Conservation (phyloP, 163 green algal species). For the Scenedesmus sp. region DNA sequence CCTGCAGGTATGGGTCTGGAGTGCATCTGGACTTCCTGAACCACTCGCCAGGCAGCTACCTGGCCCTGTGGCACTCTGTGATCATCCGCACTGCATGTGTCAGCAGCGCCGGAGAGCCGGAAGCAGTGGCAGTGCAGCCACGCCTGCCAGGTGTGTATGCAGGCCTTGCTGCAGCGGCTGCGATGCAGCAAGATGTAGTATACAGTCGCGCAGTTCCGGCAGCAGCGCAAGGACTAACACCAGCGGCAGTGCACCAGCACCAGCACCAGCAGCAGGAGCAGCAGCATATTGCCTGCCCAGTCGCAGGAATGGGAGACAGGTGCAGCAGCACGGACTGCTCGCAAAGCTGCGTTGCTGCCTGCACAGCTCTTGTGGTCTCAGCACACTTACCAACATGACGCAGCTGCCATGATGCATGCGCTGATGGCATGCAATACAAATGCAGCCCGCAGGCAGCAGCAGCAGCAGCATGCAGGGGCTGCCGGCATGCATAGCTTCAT, state of each 20-base stretch:
- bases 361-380: too few relatives aligned
- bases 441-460: too few relatives aligned
- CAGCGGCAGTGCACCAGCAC: neutral
- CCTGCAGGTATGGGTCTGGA: slow-evolving; percentile 35
- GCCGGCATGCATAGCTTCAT: too few relatives aligned
- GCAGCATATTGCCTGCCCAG: neutral
- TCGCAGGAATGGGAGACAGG: too few relatives aligned
- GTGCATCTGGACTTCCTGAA: slow-evolving; percentile 39
- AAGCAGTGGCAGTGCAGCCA: slow-evolving; percentile 27
- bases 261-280: neutral
- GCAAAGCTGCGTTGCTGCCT: neutral
- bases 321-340: neutral
- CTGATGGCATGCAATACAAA: too few relatives aligned
- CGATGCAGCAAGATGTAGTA: neutral
- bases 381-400: too few relatives aligned
- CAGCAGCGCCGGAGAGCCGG: slow-evolving; percentile 17
- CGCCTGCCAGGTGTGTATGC: slow-evolving; percentile 19
- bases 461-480: too few relatives aligned
- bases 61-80: slow-evolving; percentile 23
- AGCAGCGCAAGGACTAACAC: neutral
- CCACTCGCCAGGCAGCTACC: neutral
- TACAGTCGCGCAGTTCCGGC: neutral
- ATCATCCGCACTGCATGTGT: neutral
- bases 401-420: too few relatives aligned
- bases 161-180: neutral